A percentile compares a stretch with the other conserved stretches of the same genome.
Conservation (phyloP, 805 yeast genomes). For the Ogataea polymorpha region DNA sequence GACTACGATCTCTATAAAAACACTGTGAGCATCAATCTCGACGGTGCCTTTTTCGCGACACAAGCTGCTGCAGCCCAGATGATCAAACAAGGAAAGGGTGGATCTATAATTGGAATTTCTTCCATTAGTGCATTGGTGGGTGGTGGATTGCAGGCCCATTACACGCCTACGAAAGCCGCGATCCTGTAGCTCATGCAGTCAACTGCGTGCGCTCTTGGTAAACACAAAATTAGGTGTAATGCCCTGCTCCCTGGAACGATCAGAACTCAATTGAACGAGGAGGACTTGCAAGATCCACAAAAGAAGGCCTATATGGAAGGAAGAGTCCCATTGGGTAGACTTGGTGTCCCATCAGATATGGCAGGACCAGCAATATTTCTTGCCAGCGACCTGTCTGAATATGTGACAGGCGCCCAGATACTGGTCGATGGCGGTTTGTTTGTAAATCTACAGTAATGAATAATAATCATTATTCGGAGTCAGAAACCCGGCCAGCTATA, state of each 20-base stretch:
- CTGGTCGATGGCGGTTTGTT: slow-evolving; percentile 46
- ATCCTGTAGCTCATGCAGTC: slow-evolving; percentile 43
- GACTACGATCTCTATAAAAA: slow-evolving; percentile 35
- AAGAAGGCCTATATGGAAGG: slow-evolving; percentile 39
- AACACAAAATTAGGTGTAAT: slow-evolving; percentile 42
- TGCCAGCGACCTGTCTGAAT: slow-evolving; percentile 36
- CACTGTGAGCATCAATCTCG: slow-evolving; percentile 39
- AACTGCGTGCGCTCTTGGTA: slow-evolving; percentile 41
- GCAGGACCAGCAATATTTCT: slow-evolving; percentile 43
- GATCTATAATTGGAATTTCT: slow-evolving; percentile 44
- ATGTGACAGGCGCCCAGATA: slow-evolving; percentile 41
- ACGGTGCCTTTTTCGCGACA: slow-evolving; percentile 43
- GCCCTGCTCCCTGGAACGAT: slow-evolving; percentile 47
- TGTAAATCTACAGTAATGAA: slow-evolving; percentile 43
- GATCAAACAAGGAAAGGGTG: slow-evolving; percentile 44
- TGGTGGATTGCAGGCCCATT: slow-evolving; percentile 44
- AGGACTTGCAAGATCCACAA: slow-evolving; percentile 36
- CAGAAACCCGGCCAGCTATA: background rate
- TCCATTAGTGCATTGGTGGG: slow-evolving; percentile 45
- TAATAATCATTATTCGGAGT: background rate
- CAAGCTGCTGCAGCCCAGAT: slow-evolving; percentile 47
- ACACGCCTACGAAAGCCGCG: slow-evolving; percentile 50
- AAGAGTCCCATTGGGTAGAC: slow-evolving; percentile 39
- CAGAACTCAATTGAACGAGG: slow-evolving; percentile 40
- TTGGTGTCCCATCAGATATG: slow-evolving; percentile 37